phyloP scores from a whole-genome alignment of 2,329 filamentous ascomycete genomes.

The Fonsecaea monophora region DNA sequence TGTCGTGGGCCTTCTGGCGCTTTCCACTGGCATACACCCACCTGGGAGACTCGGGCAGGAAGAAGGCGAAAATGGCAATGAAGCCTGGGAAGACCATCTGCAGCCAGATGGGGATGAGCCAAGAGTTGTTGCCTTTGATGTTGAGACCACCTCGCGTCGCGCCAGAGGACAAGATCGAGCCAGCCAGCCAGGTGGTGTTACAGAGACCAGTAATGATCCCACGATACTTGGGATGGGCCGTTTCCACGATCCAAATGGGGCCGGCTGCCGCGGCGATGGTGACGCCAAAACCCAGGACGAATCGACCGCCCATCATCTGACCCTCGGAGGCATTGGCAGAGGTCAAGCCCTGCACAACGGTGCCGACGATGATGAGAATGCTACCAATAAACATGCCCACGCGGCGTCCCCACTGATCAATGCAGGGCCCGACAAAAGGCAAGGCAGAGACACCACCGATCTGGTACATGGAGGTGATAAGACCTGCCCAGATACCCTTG shows the following conservation, averaged over 20 bases:
- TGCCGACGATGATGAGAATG: conserved; percentile 59
- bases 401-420: conserved; percentile 60
- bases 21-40: conserved; percentile 67
- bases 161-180: conserved; percentile 62
- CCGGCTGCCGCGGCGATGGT: conserved; percentile 66
- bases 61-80: conserved; percentile 58
- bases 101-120: conserved; percentile 65
- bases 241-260: conserved; percentile 69
- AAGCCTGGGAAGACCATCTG: conserved; percentile 57
- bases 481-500: conserved; percentile 53
- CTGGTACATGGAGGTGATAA: conserved; percentile 57
- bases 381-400: conserved; percentile 64
- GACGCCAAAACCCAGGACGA: conserved; percentile 64
- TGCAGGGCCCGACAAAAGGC: conserved; percentile 55
- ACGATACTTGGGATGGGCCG: conserved; percentile 68
- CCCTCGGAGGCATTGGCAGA: conserved; percentile 50
- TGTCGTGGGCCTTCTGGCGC: conserved; percentile 63
- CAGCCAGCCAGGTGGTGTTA: conserved; percentile 59
- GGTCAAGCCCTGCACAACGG: conserved; percentile 57
- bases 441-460: conserved; percentile 55
- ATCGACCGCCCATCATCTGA: conserved; percentile 64
- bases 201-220: conserved; percentile 67
- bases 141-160: conserved; percentile 57
- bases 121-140: conserved; percentile 52
- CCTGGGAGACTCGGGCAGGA: conserved; percentile 68